Conservation (phyloP, 192 early-diverging fungal species). For the Linnemannia hyalina region DNA sequence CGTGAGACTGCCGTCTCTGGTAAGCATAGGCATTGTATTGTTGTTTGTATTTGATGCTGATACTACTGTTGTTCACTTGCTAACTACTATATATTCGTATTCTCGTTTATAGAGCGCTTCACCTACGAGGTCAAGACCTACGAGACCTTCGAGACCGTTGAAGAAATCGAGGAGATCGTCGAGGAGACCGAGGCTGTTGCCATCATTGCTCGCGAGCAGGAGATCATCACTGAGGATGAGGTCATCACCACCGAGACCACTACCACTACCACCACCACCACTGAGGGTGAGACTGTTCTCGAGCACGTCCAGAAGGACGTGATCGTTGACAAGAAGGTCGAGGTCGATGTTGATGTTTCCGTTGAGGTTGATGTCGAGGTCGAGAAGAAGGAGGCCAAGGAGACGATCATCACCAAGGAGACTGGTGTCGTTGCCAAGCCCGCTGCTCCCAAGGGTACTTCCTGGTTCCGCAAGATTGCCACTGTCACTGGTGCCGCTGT, state of each 20-base stretch:
- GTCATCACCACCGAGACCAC: no score
- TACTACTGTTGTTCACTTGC: no score
- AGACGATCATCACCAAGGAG: constrained; percentile 15
- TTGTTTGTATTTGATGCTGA: no score
- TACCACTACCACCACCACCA: constrained; percentile 9
- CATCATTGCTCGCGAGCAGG: constrained; percentile 17
- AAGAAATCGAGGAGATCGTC: no score
- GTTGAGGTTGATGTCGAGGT: neutral
- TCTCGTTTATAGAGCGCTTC: neutral
- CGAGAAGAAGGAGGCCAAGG: constrained; percentile 23
- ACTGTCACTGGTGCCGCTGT: constrained; percentile 12
- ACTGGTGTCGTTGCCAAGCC: constrained; percentile 30
- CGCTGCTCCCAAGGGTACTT: constrained; percentile 31
- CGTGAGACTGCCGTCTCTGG: no score
- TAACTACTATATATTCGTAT: no score
- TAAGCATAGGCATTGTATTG: no score
- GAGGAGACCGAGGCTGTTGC: no score
- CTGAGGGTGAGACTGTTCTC: neutral
- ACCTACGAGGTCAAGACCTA: constrained; percentile 10
- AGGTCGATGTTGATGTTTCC: neutral
- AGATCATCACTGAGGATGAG: neutral
- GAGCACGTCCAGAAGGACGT: neutral
- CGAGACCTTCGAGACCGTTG: neutral
- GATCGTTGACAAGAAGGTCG: neutral
- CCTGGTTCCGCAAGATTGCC: constrained; percentile 28